Base-by-base conservation (phyloP, 495 filamentous ascomycete genomes). In the Penicillium cataractarum region DNA sequence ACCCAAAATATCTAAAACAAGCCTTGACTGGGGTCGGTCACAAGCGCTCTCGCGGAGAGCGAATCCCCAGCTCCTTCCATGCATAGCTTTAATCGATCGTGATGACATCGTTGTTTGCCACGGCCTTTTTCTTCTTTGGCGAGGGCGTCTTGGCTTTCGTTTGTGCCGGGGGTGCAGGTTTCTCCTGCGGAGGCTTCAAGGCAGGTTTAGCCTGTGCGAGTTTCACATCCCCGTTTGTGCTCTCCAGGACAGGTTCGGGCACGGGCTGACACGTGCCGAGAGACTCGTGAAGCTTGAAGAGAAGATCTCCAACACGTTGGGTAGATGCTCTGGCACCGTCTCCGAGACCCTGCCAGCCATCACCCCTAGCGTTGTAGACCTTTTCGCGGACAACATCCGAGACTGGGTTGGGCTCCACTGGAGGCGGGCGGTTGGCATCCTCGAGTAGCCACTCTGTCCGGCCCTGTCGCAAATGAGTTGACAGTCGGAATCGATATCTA, bases 271-370 rank as follows among this genome's bases (percentile, higher is more conserved):
- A 65, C 29, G 65, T 31, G 29, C 63, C 56, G 3, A 80, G 58
- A 51, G 70, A 77, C 29, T 63, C 66, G 54, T 79, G 69, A 19
- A 82, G 64, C 57, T 73, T 70, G 15, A 53, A 55, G 13, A 84
- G 54, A 12, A 83, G 73, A 51, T 74, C 76, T 32, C 76, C 79
- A n/a, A 83, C 66, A 32, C 75, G 74, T 7, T 75, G 70, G 51
- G 73, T 52, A 8, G 71, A 59, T 12, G 79, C 75, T 40, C 79
- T 71, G 52, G 75, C 78, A 10, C 81, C 81, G 51, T 76, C 78
- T 1, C 76, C 79, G 12, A 82, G 68, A n/a, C 82, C 82, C 52
- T 69, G 73, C 82, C 82, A 84, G 21, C 79, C 80, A 35, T 80
- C 65, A 37, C 81, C 81, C 44, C 75, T 78, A 5, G 77, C 76